These are phyloP conservation scores for Kwoniella sp. DNA, from an alignment of 768 basidiomycete species.

Conservation along the genomic window DNA sequence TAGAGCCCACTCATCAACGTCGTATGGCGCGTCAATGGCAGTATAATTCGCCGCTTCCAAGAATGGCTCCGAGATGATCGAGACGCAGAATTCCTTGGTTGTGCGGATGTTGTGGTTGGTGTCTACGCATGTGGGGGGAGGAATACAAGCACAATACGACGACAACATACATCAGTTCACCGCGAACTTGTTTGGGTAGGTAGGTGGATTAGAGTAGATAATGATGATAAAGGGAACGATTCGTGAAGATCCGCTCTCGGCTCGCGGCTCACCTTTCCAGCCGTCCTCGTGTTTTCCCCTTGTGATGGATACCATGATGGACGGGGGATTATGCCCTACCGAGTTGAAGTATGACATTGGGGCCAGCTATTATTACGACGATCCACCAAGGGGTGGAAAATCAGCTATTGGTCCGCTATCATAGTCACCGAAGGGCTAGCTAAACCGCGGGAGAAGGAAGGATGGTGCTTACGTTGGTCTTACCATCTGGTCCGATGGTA, in stretches of 20 bases:
- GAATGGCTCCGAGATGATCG: conserved; percentile 67
- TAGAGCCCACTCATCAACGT: conserved; percentile 55
- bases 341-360: conserved; percentile 66
- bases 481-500: conserved; percentile 20
- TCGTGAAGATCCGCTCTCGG: too few relatives aligned
- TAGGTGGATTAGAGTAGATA: too few relatives aligned
- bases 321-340: conserved; percentile 66
- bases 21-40: conserved; percentile 53
- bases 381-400: too few relatives aligned
- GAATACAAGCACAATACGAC: too few relatives aligned
- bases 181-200: too few relatives aligned
- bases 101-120: conserved; percentile 67
- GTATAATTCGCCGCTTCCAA: conserved; percentile 58
- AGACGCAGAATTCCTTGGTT: conserved; percentile 71
- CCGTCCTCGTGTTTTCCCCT: conserved; percentile 25
- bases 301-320: conserved; percentile 66
- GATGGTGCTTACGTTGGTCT: conserved; percentile 32
- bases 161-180: too few relatives aligned
- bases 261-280: conserved; percentile 43
- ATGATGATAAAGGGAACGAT: too few relatives aligned
- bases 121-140: conserved; percentile 58
- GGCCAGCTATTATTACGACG: conserved; percentile 29
- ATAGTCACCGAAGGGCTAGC: too few relatives aligned
- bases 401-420: too few relatives aligned
- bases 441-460: too few relatives aligned